Evolutionary conservation across 2,329 filamentous ascomycete genomes (phyloP), one percentile per base, ranked within the genome.

Genomic region (Aureobasidium namibiae): DNA sequence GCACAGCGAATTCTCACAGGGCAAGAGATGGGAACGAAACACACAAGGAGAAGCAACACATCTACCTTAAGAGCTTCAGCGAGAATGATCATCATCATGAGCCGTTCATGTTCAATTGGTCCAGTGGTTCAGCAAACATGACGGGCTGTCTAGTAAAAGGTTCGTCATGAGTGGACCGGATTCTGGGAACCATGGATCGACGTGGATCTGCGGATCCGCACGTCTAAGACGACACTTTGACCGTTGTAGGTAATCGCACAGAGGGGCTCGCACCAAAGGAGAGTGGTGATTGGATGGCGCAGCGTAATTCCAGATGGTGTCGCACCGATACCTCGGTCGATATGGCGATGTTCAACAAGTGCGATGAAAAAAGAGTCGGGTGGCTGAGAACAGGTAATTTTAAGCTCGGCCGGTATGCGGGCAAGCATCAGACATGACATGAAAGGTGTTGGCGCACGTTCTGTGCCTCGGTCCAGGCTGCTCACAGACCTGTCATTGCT

Each of bases 151-250:
- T 54, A 38, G 50, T 54, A 7, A 21, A 31, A 42, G 50, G 26
- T 5, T 42, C 24, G 36, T 54, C 50, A 26, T 42, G 24, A 42
- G 36, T 54, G 48, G 14, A 52, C 48, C 48, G 48, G 16, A 52
- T 39, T 52, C n/a, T 39, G 14, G 18, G 23, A 1, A 39, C 33
- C 50, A 42, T 54, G 38, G 50, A 54, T 54, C 50, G 38, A 31
- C 50, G 33, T 33, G 38, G 50, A 54, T 54, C 50, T 54, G 24
- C 50, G 29, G 50, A 54, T 54, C 50, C 23, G 42, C 50, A 39
- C 18, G 23, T 39, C 14, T 23, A 53, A 53, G 24, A 10, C 50
- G 50, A 26, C 36, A 54, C 26, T 24, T 21, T 42, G 38, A n/a
- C 38, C 50, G 23, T 29, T 9, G 23, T 31, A 23, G 38, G 50